Evolutionary conservation across 495 filamentous ascomycete genomes (phyloP), one percentile per base, ranked within the genome.

Genomic region (Penicillium taxi): DNA sequence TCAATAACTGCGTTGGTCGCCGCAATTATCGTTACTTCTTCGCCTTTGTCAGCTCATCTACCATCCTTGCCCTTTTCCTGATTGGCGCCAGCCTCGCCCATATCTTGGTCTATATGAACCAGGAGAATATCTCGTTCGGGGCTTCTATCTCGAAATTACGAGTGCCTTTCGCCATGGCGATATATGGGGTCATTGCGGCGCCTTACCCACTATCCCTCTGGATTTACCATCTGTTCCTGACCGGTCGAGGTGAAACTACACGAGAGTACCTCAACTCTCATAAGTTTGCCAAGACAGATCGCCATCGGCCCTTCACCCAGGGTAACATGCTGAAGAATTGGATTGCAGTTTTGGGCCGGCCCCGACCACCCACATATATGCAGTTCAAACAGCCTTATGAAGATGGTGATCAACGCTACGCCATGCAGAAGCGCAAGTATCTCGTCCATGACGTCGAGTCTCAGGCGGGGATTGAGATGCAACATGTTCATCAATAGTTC

Each of bases 11-110:
- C 59, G 82, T 98, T 28, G 91, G 91, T 5, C 84, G 93, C 22
- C 85, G 91, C 37, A 98, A 98, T 59, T 98, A 98, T 59, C 87
- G 93, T 32, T 98, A 91, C 51, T 98, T 98, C 60, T 94, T 96
- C 51, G 74, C 81, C 13, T 98, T 96, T 61, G 74, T 96, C 44
- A 75, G 70, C 47, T 73, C 77, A 13, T 78, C 71, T 9, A 86
- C 85, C 1, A 40, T 95, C n/a, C 69, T 96, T 2, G 75, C 77
- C 0, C 50, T 90, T 12, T 89, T 82, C 50, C 69, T 96, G 30
- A 64, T 85, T 16, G 85, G 74, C 12, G 79, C 84, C 6, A 84
- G 75, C 29, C 68, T 94, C 17, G 78, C 80, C 6, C 93, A 96
- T 45, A 71, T 96, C 19, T 61, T 88, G 14, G 67, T 84, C 13